Percentiles rank a stretch among this genome's conserved stretches.
phyloP scores from a whole-genome alignment of 2,329 filamentous ascomycete species.

The Didymella pinodella region DNA sequence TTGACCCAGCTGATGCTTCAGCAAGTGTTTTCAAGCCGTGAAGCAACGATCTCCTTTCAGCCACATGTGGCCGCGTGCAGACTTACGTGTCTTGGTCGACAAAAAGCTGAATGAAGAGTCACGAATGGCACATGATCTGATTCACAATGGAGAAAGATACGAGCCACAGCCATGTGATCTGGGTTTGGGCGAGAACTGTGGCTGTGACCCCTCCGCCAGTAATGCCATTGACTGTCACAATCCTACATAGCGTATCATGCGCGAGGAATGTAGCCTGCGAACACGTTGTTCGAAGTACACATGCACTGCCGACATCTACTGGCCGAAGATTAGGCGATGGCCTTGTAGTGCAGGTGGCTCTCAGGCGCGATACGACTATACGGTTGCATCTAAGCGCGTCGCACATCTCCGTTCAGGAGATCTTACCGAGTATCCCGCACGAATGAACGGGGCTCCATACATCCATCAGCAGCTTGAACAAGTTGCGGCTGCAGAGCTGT shows the following conservation, averaged over 20 bases:
- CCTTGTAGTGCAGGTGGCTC: conserved; percentile 13
- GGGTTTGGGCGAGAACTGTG: conserved; percentile 26
- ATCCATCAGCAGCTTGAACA: conserved; percentile 11
- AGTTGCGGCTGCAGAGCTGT: conserved; percentile 20
- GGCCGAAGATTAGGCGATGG: conserved; percentile 15
- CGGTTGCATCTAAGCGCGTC: conserved; percentile 17
- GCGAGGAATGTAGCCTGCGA: conserved; percentile 1
- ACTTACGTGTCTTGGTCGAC: conserved; percentile 31
- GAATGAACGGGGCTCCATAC: conserved; percentile 1
- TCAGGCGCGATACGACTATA: conserved; percentile 14
- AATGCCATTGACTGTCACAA: conserved; percentile 7
- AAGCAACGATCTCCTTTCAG: not conserved
- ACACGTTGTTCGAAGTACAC: conserved; percentile 10
- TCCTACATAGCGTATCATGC: conserved; percentile 2
- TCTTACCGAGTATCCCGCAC: conserved; percentile 9
- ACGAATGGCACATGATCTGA: conserved; percentile 7
- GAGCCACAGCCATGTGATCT: conserved; percentile 34
- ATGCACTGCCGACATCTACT: conserved; percentile 1
- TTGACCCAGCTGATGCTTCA: not conserved
- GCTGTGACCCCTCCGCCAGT: conserved; percentile 24
- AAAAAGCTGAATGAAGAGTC: conserved; percentile 28
- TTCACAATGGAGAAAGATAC: conserved; percentile 13
- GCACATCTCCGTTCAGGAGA: conserved; percentile 18
- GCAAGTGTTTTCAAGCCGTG: not conserved
- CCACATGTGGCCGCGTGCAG: conserved; percentile 9